Base-by-base conservation (phyloP, 1,139 yeast species). In the Pneumocystis jirovecii region DNA sequence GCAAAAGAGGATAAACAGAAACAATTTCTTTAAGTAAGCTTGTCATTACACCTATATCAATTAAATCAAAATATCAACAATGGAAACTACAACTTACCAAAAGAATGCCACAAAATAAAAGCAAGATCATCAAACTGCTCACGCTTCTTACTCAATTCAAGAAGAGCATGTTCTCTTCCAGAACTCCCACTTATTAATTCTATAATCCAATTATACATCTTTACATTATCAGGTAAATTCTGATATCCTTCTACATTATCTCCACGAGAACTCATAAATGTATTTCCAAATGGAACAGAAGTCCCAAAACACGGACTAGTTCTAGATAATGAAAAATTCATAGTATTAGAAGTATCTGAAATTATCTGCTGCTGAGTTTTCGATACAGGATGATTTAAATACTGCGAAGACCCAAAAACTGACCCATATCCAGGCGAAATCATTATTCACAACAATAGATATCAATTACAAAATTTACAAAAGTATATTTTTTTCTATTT, bases 81-180 rank as follows among this genome's bases (percentile, higher is more conserved):
- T 42, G 3, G 10, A 39, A 21, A 31, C 10, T 7, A 19, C n/a
- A 42, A 42, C 29, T 31, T 19, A 50, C 68, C 98, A 76, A 87
- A 91, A 3, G 97, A 88, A 71, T 93, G 87, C 98, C 98, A 93
- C 67, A 93, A 79, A 5, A 91, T 95, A 61, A 90, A 77, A 0
- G 98, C 97, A 69, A 93, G 80, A 73, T 93, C 97, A 67, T 90
- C 97, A 73, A 89, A 91, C 73, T 89, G 93, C 73, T 93, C 98
- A 69, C 98, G 81, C 72, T 90, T 91, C 74, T 93, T 89, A 8
- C 97, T 97, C 64, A 93, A 79, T 74, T 91, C 97, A 69, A 90
- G 77, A 66, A 93, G 79, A 1, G 98, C 97, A 72, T 93, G 89
- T 73, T 93, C 98, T 72, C 95, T 83, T 73, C 88, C 88, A 59